Base-by-base conservation (phyloP, 2,329 filamentous ascomycete species). In the Penicillium digitatum region DNA sequence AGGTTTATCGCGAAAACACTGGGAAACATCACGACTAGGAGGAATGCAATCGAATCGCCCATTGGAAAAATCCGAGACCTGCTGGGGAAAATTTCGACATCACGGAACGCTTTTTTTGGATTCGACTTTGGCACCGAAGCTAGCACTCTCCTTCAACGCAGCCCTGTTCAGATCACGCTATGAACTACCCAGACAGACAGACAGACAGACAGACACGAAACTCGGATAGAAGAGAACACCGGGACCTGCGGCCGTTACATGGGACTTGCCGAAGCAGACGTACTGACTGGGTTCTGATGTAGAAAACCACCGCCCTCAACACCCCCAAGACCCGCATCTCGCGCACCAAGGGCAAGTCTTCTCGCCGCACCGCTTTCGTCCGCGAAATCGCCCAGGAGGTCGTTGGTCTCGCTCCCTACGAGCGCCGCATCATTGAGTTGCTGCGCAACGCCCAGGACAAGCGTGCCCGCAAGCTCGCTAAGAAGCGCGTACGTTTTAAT, bases 391-490 rank as follows among this genome's bases (percentile, higher is more conserved):
- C 96, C 79, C 95, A 95, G 85, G 94, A 99, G 84, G 94, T 97
- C 78, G 87, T 92, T 79, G 94, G 89, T 75, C 88, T 94, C 70
- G 90, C 90, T 70, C 90, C 90, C 74, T 94, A 99, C 79, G 94
- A 99, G 87, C 93, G 94, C 80, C 91, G 94, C 76, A 90, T 99
- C 71, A 95, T 99, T 77, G 94, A 99, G 86, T 83, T 99, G 77
- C 88, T 99, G 81, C 90, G 94, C 74, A 99, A 99, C 89, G 88
- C 85, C 83, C 95, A 95, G 84, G 94, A 99, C 82, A 97, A 97
- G 90, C 90, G 93, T 81, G 93, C 93, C 74, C 87, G 93, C 72
- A 96, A 96, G 88, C 89, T 96, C 75, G 93, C 93, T 74, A 97
- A 97, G 92, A 96, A 95, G 89, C 87, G 93, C 80, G 89, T 93